phyloP scores from a whole-genome alignment of 192 early-diverging fungal species.

The Coemansia sp. region DNA sequence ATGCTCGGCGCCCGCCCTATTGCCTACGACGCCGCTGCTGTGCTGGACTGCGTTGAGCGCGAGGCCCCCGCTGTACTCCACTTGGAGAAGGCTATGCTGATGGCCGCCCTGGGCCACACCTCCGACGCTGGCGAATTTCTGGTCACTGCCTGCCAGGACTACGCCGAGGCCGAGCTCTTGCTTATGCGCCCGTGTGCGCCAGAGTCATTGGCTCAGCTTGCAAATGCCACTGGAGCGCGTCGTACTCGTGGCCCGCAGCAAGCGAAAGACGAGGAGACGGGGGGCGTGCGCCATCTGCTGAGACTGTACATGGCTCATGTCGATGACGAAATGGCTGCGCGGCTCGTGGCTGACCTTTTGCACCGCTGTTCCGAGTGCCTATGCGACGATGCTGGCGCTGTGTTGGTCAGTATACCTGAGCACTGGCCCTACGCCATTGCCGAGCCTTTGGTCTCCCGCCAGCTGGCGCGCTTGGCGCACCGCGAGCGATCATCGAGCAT shows the following conservation, averaged over 20 bases:
- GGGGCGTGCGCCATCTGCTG: conserved; percentile 24
- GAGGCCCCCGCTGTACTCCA: conserved; percentile 18
- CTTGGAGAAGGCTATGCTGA: conserved; percentile 35
- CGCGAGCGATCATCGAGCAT: conserved; percentile 7
- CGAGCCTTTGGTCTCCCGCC: conserved; percentile 34
- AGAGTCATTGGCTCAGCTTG: conserved; percentile 28
- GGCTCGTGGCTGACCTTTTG: conserved; percentile 35
- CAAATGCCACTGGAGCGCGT: not conserved
- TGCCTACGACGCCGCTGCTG: conserved; percentile 21
- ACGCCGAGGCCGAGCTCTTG: conserved; percentile 47
- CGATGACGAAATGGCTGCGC: conserved; percentile 41
- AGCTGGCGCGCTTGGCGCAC: conserved; percentile 13
- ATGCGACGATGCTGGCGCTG: not conserved
- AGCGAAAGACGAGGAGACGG: not conserved
- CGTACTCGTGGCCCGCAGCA: not conserved
- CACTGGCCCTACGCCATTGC: conserved; percentile 36
- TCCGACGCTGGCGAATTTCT: conserved; percentile 27
- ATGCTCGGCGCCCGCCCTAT: conserved; percentile 17
- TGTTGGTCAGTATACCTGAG: conserved; percentile 31
- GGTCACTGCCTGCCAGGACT: conserved; percentile 33
- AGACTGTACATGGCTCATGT: conserved; percentile 21
- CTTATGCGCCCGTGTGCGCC: conserved; percentile 24
- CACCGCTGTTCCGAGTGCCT: conserved; percentile 9
- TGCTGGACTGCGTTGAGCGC: conserved; percentile 23
- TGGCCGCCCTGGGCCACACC: conserved; percentile 20